A percentile compares a stretch with the other conserved stretches of the same genome.
phyloP scores from a whole-genome alignment of 1,284 basidiomycete genomes.

The Ustilago loliicola region DNA sequence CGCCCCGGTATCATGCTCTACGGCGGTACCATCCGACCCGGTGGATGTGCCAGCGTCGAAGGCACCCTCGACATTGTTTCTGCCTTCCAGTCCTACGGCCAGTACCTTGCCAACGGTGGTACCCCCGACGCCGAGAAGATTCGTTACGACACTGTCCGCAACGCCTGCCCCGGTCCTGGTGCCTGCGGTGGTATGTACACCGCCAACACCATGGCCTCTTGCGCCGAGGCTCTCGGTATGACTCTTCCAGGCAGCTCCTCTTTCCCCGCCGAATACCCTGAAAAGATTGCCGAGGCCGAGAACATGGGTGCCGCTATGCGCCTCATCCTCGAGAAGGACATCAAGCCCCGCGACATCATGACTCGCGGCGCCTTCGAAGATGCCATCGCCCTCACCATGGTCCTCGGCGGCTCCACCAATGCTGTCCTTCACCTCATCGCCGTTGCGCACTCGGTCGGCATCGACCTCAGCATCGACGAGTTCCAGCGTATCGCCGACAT shows the following conservation, averaged over 20 bases:
- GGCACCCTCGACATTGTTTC: constrained; percentile 68
- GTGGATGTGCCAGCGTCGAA: constrained; percentile 53
- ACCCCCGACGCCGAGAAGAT: constrained; percentile 66
- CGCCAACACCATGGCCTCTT: constrained; percentile 70
- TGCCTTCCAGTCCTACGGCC: constrained; percentile 69
- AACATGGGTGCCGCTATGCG: constrained; percentile 63
- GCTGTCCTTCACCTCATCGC: constrained; percentile 69
- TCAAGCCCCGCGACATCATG: constrained; percentile 69
- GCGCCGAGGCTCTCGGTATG: constrained; percentile 69
- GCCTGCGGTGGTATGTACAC: constrained; percentile 71
- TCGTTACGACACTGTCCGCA: constrained; percentile 65
- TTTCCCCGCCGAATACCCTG: constrained; percentile 68
- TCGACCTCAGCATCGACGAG: constrained; percentile 66
- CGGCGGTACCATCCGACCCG: constrained; percentile 69
- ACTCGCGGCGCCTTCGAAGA: constrained; percentile 65
- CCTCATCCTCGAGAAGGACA: constrained; percentile 67
- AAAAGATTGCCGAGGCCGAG: constrained; percentile 67
- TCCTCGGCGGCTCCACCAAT: constrained; percentile 68
- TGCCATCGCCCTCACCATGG: constrained; percentile 69
- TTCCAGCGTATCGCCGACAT: constrained; percentile 67
- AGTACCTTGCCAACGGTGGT: constrained; percentile 66
- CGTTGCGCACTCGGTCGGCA: constrained; percentile 66
- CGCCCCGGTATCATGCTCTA: constrained; percentile 70
- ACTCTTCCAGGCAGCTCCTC: constrained; percentile 67
- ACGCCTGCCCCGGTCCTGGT: constrained; percentile 68